These are phyloP conservation scores for Saccharomycopsis sp. DNA, from an alignment of 805 yeast genomes.

Conservation along the genomic window DNA sequence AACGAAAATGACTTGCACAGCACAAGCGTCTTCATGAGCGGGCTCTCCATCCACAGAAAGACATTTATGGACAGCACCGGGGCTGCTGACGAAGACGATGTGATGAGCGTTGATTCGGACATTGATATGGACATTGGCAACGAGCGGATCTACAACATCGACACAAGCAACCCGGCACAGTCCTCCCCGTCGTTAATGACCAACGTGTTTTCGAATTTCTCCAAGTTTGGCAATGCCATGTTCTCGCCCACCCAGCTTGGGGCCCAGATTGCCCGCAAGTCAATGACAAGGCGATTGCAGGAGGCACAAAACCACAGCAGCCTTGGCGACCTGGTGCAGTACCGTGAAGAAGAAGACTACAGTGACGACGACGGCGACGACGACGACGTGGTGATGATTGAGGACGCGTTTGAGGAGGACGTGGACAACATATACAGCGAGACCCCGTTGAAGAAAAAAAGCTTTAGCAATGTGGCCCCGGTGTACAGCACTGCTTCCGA, in stretches of 20 bases:
- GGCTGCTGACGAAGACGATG: background rate
- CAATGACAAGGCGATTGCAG: slow-evolving; percentile 4
- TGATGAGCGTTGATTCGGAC: background rate
- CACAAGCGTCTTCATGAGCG: background rate
- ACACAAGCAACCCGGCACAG: background rate
- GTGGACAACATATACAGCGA: slow-evolving; percentile 11
- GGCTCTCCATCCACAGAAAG: too few species aligned
- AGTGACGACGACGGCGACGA: too few species aligned
- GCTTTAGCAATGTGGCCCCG: background rate
- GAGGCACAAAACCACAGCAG: background rate
- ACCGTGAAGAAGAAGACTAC: too few species aligned
- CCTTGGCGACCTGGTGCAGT: too few species aligned
- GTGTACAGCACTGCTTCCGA: background rate
- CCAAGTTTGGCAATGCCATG: slow-evolving; percentile 7
- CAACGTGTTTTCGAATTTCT: slow-evolving; percentile 1
- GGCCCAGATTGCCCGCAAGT: slow-evolving; percentile 13
- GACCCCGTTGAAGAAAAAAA: slow-evolving; percentile 10
- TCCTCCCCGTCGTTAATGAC: background rate
- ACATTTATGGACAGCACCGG: background rate
- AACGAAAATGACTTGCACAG: too few species aligned
- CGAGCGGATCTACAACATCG: slow-evolving; percentile 1
- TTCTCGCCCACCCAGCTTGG: slow-evolving; percentile 19
- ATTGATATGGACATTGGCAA: background rate
- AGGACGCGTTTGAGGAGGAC: too few species aligned
- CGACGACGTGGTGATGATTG: too few species aligned